A percentile compares a stretch with the other conserved stretches of the same genome.
Conservation (phyloP, 345 rosid genomes). For the Noccaea bulbosa region DNA sequence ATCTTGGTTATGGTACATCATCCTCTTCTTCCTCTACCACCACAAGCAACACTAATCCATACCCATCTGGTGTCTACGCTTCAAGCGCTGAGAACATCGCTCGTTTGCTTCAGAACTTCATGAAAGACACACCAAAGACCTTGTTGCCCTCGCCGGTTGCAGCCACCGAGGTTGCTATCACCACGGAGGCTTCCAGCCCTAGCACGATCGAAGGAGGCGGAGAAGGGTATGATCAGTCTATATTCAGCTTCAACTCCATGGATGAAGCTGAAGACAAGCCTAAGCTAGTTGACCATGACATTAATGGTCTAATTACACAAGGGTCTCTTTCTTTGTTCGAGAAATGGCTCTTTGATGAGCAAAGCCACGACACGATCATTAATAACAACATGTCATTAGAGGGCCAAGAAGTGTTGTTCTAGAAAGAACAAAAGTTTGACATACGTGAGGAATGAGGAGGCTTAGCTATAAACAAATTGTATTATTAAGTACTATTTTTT, state of each 20-base stretch:
- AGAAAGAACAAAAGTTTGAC: conserved; percentile 14
- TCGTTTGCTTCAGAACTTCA: conserved; percentile 67
- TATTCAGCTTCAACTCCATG: conserved; percentile 56
- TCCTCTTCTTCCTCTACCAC: conserved; percentile 42
- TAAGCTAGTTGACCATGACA: conserved; percentile 47
- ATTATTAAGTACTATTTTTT: conserved; percentile 35
- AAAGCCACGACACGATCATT: conserved; percentile 47
- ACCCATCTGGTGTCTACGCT: conserved; percentile 50
- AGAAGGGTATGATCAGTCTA: conserved; percentile 47
- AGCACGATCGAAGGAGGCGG: conserved; percentile 39
- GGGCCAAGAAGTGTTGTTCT: conserved; percentile 47
- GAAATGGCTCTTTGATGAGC: conserved; percentile 80
- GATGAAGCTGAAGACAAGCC: conserved; percentile 49
- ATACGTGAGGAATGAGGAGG: conserved; percentile 3
- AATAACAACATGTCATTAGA: conserved; percentile 46
- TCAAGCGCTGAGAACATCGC: conserved; percentile 78
- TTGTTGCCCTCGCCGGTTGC: conserved; percentile 28
- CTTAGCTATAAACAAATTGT: conserved; percentile 32
- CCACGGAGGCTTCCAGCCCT: conserved; percentile 39
- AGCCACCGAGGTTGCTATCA: conserved; percentile 43
- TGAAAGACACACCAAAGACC: conserved; percentile 51
- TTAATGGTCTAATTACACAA: conserved; percentile 42
- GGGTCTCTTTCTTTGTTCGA: conserved; percentile 61
- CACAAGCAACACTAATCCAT: conserved; percentile 24
- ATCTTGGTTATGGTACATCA: conserved; percentile 32